Conservation (phyloP, 306 rosid genomes). For the Phaseolus lunatus region DNA sequence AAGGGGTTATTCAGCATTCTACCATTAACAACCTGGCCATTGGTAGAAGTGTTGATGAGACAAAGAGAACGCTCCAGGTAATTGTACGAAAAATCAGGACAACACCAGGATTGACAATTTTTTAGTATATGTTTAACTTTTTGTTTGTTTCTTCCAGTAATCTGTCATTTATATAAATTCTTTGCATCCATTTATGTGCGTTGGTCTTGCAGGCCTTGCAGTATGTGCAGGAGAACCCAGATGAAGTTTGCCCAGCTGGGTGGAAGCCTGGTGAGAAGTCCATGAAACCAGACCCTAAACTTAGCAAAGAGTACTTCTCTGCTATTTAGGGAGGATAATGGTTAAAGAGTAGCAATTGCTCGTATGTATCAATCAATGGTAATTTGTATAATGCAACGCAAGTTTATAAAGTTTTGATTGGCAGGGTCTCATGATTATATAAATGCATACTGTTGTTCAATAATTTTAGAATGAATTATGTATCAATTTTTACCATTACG, state of each 20-base stretch:
- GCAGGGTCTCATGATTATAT: background rate
- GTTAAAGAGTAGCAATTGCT: conserved; percentile 39
- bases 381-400: conserved; percentile 51
- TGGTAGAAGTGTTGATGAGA: conserved; percentile 97
- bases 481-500: background rate
- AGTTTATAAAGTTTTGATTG: conserved; percentile 33
- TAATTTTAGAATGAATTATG: conserved; percentile 45
- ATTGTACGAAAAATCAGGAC: conserved; percentile 26
- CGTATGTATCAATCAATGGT: conserved; percentile 48
- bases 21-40: conserved; percentile 97
- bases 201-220: conserved; percentile 82
- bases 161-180: conserved; percentile 14
- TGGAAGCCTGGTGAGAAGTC: conserved; percentile 99
- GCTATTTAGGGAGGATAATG: conserved; percentile 60
- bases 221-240: conserved; percentile 95
- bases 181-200: background rate
- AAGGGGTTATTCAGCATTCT: conserved; percentile 95
- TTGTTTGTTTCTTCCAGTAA: background rate
- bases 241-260: conserved; percentile 99
- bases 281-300: conserved; percentile 99
- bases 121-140: background rate
- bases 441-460: conserved; percentile 26
- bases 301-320: conserved; percentile 91
- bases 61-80: conserved; percentile 98
- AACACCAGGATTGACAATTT: conserved; percentile 14